Conservation (phyloP, 257 asterid genomes). For the Salvia splendens region DNA sequence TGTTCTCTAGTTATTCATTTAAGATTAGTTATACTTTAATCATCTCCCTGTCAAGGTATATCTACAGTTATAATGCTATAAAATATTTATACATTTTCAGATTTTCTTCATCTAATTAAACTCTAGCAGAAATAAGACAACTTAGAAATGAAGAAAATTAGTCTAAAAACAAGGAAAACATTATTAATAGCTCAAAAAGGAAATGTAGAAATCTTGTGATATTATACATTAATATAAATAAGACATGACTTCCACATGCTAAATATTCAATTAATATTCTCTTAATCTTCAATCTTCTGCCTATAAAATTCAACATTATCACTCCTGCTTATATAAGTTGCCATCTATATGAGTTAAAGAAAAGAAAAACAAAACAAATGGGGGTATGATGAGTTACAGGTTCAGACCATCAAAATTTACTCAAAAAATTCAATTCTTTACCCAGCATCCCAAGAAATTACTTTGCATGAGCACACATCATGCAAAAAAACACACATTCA, state of each 20-base stretch:
- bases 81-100: too few relatives aligned
- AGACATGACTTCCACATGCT: slow-evolving; percentile 5
- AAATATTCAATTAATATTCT: background rate
- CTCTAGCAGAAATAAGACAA: background rate
- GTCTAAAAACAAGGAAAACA: background rate
- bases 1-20: too few relatives aligned
- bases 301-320: background rate
- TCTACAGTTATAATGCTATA: background rate
- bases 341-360: background rate
- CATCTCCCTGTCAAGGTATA: too few relatives aligned
- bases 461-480: slow-evolving; percentile 27
- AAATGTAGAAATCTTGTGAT: background rate
- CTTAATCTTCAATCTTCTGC: background rate
- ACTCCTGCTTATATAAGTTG: background rate
- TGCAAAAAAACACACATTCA: background rate
- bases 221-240: background rate
- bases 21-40: too few relatives aligned
- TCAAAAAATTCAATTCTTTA: background rate
- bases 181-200: background rate
- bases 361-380: background rate
- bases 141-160: background rate
- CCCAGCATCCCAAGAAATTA: background rate
- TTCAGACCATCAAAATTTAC: background rate
- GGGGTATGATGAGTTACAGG: too few relatives aligned
- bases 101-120: background rate